Conservation (phyloP, 2,329 filamentous ascomycete genomes). For the Pseudopithomyces chartarum region DNA sequence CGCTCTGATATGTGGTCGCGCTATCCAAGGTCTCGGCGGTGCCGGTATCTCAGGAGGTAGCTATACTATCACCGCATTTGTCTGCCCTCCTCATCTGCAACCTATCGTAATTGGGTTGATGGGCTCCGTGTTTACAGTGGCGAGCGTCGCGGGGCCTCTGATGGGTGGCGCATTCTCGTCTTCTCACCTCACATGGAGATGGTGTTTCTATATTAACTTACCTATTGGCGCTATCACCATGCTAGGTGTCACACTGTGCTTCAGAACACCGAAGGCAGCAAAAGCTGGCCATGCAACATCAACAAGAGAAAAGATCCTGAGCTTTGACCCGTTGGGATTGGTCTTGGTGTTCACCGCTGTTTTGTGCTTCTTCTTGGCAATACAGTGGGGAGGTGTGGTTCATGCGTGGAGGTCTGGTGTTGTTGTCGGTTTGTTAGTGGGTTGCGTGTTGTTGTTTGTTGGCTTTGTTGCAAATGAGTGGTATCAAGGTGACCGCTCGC, state of each 20-base stretch:
- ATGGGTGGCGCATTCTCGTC: conserved; percentile 49
- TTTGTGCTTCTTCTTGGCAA: conserved; percentile 49
- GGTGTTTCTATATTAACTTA: conserved; percentile 46
- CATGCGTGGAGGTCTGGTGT: conserved; percentile 28
- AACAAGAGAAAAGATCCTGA: conserved; percentile 44
- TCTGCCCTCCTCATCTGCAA: background rate
- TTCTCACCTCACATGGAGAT: conserved; percentile 43
- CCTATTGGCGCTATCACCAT: conserved; percentile 47
- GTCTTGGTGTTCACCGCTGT: conserved; percentile 45
- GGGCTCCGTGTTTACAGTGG: conserved; percentile 21
- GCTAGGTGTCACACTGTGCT: conserved; percentile 42
- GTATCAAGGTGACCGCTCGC: conserved; percentile 47
- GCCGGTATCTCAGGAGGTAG: conserved; percentile 40
- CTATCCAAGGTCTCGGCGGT: conserved; percentile 44
- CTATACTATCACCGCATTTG: conserved; percentile 19
- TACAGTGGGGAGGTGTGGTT: conserved; percentile 49
- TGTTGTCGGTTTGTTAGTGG: conserved; percentile 52
- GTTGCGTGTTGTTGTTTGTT: conserved; percentile 31
- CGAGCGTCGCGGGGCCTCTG: conserved; percentile 47
- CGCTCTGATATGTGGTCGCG: conserved; percentile 44
- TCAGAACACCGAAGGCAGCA: conserved; percentile 11
- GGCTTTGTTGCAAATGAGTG: conserved; percentile 45
- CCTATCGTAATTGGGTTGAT: background rate
- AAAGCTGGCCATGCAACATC: background rate
- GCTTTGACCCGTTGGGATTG: conserved; percentile 52